phyloP scores from a whole-genome alignment of 169 alveolate species.

The Amoebophrya sp. region DNA sequence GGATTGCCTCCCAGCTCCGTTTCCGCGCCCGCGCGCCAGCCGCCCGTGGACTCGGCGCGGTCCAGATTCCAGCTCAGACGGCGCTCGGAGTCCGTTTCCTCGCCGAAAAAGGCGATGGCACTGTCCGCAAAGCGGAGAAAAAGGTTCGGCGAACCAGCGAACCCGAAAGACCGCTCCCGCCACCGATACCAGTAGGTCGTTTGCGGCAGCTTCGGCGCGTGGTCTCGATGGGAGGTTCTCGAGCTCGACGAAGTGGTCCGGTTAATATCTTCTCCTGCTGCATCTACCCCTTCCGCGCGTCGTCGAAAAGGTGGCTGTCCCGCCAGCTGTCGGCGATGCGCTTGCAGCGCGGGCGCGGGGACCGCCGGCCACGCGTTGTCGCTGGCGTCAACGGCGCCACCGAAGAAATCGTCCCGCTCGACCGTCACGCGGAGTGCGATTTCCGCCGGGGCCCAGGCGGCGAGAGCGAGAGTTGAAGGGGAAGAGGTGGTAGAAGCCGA shows the following conservation, averaged over 20 bases:
- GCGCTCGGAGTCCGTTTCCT: neutral
- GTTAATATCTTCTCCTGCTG: too few relatives aligned
- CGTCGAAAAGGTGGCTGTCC: too few relatives aligned
- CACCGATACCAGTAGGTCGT: neutral
- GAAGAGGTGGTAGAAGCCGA: too few relatives aligned
- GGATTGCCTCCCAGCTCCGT: neutral
- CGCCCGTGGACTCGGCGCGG: slow-evolving; percentile 1
- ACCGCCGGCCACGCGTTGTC: neutral
- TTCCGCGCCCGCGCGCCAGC: neutral
- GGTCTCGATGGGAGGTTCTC: too few relatives aligned
- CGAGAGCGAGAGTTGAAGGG: too few relatives aligned
- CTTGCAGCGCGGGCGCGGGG: too few relatives aligned
- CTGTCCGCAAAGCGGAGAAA: neutral
- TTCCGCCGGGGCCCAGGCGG: neutral
- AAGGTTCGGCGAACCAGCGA: neutral
- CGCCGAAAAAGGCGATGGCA: neutral
- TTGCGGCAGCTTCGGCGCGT: too few relatives aligned
- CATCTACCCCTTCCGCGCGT: too few relatives aligned
- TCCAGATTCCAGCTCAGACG: neutral
- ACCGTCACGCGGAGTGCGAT: neutral
- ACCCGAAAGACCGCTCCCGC: neutral
- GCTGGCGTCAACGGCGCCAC: neutral
- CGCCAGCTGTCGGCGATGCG: too few relatives aligned
- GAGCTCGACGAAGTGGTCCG: too few relatives aligned
- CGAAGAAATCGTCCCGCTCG: neutral